These are phyloP conservation scores for Gloeopeniophorella convolvens DNA, from an alignment of 768 basidiomycete species.

Conservation along the genomic window DNA sequence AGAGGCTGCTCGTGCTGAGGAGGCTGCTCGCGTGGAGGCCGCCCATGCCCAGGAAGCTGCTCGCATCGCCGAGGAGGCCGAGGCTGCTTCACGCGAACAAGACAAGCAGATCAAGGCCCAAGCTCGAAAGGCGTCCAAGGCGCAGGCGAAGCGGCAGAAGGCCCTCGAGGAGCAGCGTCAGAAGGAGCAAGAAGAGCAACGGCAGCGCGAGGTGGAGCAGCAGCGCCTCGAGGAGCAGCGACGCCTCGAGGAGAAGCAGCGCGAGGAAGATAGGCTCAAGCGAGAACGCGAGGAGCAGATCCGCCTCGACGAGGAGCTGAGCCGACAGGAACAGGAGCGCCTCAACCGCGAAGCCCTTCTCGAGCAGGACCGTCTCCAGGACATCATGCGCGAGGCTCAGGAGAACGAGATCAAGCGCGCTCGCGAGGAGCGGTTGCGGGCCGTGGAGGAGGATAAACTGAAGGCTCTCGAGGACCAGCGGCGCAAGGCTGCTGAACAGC, in stretches of 20 bases:
- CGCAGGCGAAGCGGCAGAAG: slow-evolving; percentile 17
- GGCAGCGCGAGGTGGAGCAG: slow-evolving; percentile 27
- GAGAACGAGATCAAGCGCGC: slow-evolving; percentile 9
- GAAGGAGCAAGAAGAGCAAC: slow-evolving; percentile 25
- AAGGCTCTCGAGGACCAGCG: slow-evolving; percentile 31
- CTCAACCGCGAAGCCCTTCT: slow-evolving; percentile 6
- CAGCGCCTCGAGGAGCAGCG: slow-evolving; percentile 33
- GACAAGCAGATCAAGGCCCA: slow-evolving; percentile 4
- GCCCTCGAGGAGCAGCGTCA: slow-evolving; percentile 2
- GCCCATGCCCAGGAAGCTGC: background rate
- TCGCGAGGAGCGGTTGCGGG: slow-evolving; percentile 8
- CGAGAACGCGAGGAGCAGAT: slow-evolving; percentile 16
- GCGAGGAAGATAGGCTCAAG: slow-evolving; percentile 10
- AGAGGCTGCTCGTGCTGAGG: background rate
- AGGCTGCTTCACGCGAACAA: slow-evolving; percentile 1
- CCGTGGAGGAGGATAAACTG: slow-evolving; percentile 12
- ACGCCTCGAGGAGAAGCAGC: slow-evolving; percentile 22
- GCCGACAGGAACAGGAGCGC: slow-evolving; percentile 15
- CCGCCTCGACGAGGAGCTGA: slow-evolving; percentile 14
- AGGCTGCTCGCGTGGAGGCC: background rate
- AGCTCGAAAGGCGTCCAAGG: slow-evolving; percentile 11
- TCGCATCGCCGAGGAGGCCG: background rate
- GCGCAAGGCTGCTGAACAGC: slow-evolving; percentile 29
- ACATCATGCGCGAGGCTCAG: background rate
- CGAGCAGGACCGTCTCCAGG: slow-evolving; percentile 2